These are phyloP conservation scores for Lactifluus hygrophoroides DNA, from an alignment of 768 basidiomycete species.

Conservation along the genomic window DNA sequence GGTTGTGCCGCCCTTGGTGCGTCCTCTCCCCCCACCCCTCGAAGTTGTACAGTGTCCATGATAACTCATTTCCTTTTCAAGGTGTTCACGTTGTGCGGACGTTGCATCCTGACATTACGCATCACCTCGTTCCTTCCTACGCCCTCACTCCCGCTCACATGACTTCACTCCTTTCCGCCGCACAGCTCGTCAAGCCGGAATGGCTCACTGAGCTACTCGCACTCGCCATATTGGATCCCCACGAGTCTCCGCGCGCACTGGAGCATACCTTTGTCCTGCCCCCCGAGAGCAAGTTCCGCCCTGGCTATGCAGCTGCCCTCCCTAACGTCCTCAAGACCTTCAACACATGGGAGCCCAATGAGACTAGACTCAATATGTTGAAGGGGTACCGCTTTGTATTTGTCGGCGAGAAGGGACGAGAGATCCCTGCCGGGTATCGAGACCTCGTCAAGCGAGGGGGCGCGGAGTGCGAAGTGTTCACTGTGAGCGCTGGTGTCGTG, in stretches of 20 bases:
- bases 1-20: conserved; percentile 41
- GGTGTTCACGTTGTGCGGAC: conserved; percentile 50
- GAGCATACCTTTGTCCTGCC: conserved; percentile 49
- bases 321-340: conserved; percentile 39
- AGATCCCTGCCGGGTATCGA: conserved; percentile 39
- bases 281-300: conserved; percentile 45
- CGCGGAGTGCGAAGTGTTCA: conserved; percentile 56
- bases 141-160: conserved; percentile 42
- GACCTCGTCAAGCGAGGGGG: conserved; percentile 50
- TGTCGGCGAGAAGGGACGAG: conserved; percentile 46
- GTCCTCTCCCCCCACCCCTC: conserved; percentile 16
- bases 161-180: conserved; percentile 49
- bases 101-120: conserved; percentile 43
- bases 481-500: conserved; percentile 38
- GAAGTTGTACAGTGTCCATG: background rate
- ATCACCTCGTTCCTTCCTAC: conserved; percentile 51
- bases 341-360: conserved; percentile 60
- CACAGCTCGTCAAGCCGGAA: conserved; percentile 53
- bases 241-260: conserved; percentile 30
- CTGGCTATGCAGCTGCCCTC: conserved; percentile 45
- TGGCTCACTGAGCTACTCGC: conserved; percentile 60
- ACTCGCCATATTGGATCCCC: conserved; percentile 35
- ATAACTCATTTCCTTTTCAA: conserved; percentile 22
- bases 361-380: conserved; percentile 51
- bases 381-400: conserved; percentile 48